Conservation (phyloP, 371 early-diverging fungal genomes). For the Cokeromyces recurvatus region DNA sequence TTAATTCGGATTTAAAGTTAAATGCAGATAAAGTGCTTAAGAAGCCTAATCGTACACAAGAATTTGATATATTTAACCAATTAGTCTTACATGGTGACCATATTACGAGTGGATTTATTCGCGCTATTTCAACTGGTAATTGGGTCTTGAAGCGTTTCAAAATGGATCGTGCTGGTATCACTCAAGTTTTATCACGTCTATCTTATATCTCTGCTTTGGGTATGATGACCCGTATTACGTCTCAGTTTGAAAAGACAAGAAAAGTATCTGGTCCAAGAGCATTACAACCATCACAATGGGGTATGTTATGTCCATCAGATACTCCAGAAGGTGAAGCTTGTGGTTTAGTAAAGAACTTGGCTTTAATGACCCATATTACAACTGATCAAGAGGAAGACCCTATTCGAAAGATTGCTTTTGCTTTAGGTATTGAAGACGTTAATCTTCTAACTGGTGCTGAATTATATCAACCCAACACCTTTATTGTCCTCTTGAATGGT, state of each 20-base stretch:
- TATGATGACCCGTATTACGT: conserved; percentile 99
- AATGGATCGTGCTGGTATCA: conserved; percentile 99
- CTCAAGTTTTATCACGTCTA: conserved; percentile 96
- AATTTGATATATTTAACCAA: conserved; percentile 93
- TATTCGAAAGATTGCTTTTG: conserved; percentile 70
- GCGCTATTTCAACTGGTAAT: conserved; percentile 99
- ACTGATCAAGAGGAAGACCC: conserved; percentile 89
- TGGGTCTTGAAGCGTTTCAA: conserved; percentile 99
- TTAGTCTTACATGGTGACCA: conserved; percentile 81
- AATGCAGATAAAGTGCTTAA: conserved; percentile 92
- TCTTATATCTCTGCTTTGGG: conserved; percentile 98
- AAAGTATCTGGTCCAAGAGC: conserved; percentile 99
- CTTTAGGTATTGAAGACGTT: conserved; percentile 89
- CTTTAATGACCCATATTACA: conserved; percentile 99
- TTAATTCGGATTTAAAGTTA: conserved; percentile 88
- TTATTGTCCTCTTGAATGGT: conserved; percentile 92
- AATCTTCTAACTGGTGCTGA: conserved; percentile 80
- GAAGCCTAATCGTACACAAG: conserved; percentile 89
- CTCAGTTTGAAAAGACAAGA: conserved; percentile 99
- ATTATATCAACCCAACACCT: conserved; percentile 69
- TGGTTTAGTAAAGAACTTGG: conserved; percentile 99
- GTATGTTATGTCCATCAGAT: conserved; percentile 98
- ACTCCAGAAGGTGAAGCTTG: conserved; percentile 99
- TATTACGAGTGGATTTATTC: conserved; percentile 93
- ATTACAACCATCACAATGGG: conserved; percentile 99